Evolutionary conservation across 1,284 basidiomycete species (phyloP).

Genomic region (Boletus sp.): DNA sequence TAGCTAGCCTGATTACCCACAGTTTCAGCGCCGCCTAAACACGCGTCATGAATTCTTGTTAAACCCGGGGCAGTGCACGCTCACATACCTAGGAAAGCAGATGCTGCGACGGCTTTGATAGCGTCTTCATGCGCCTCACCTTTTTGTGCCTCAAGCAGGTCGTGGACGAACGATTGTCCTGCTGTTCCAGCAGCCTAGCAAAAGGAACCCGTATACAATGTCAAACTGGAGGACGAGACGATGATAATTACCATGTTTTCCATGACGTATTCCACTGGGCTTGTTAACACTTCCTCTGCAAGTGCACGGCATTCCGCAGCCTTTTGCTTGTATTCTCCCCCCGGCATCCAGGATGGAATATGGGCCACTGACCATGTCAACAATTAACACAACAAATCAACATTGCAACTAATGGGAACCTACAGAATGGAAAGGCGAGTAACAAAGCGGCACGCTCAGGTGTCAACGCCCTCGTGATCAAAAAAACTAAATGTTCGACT

Average conservation of each 20-base stretch:
- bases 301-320: slow-evolving; percentile 27
- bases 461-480: slow-evolving; percentile 19
- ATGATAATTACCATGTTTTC: slow-evolving; percentile 29
- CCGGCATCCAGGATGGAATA: slow-evolving; percentile 39
- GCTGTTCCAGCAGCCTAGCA: slow-evolving; percentile 21
- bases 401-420: slow-evolving; percentile 7
- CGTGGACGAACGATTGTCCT: slow-evolving; percentile 21
- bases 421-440: slow-evolving; percentile 25
- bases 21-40: slow-evolving; percentile 29
- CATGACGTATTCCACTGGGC: slow-evolving; percentile 32
- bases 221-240: background rate
- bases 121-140: slow-evolving; percentile 6
- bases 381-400: slow-evolving; percentile 21
- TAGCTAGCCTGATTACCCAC: slow-evolving; percentile 11
- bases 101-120: slow-evolving; percentile 27
- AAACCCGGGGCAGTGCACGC: background rate
- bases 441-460: slow-evolving; percentile 25
- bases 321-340: slow-evolving; percentile 28
- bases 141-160: slow-evolving; percentile 12
- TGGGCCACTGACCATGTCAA: slow-evolving; percentile 21
- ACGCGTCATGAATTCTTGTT: background rate
- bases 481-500: slow-evolving; percentile 10
- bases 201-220: background rate
- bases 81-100: slow-evolving; percentile 26
- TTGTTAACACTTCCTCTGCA: slow-evolving; percentile 27